Conservation (phyloP, 2,329 filamentous ascomycete genomes). For the Botrytis cinerea region DNA sequence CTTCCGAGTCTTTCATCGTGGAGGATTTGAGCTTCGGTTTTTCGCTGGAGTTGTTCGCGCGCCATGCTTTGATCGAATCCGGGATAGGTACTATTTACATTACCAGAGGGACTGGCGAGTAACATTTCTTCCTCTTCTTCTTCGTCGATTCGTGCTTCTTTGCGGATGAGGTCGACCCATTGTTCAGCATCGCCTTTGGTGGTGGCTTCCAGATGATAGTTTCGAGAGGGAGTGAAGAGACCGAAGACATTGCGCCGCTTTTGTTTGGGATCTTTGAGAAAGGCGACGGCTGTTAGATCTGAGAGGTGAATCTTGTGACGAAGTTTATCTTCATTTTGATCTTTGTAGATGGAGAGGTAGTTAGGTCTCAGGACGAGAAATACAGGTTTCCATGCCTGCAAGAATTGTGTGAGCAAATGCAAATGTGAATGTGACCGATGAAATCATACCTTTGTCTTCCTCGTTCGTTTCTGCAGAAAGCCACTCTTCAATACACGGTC, state of each 20-base stretch:
- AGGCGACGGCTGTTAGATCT: conserved; percentile 87
- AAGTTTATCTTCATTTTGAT: conserved; percentile 84
- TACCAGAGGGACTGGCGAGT: conserved; percentile 63
- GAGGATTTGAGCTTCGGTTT: conserved; percentile 27
- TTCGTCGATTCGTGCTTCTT: conserved; percentile 80
- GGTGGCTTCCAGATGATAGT: conserved; percentile 83
- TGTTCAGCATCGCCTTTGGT: conserved; percentile 74
- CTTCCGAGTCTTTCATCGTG: conserved; percentile 42
- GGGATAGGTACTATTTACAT: conserved; percentile 32
- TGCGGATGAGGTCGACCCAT: conserved; percentile 82
- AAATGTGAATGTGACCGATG: not conserved
- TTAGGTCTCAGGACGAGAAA: conserved; percentile 90
- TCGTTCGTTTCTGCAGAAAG: conserved; percentile 81
- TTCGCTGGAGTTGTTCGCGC: conserved; percentile 33
- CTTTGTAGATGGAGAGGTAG: conserved; percentile 88
- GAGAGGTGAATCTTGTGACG: conserved; percentile 84
- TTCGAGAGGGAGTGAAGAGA: conserved; percentile 85
- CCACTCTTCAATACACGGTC: conserved; percentile 91
- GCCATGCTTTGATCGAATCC: conserved; percentile 39
- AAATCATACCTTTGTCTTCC: conserved; percentile 79
- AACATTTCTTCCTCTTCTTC: conserved; percentile 86
- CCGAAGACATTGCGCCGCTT: conserved; percentile 87
- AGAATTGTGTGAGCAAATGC: conserved; percentile 19
- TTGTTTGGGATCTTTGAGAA: conserved; percentile 85
- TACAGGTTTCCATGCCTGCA: conserved; percentile 82